phyloP scores from a whole-genome alignment of 768 basidiomycete genomes.

The Agaricus blazei region DNA sequence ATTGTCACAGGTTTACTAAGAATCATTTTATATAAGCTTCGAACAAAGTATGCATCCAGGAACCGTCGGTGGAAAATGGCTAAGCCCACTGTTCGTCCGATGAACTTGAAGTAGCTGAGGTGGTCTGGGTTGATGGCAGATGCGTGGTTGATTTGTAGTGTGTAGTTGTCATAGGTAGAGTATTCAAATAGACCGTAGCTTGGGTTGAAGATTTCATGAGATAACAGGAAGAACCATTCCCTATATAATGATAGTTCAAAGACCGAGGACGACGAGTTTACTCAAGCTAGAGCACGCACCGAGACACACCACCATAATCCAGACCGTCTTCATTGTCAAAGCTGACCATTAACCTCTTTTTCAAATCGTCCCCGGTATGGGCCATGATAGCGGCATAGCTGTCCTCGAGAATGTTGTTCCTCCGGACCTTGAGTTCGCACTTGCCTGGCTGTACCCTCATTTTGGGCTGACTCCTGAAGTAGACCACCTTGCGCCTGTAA shows the following conservation, averaged over 20 bases:
- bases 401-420: constrained; percentile 81
- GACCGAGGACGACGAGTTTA: constrained; percentile 8
- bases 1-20: constrained; percentile 54
- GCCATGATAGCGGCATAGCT: constrained; percentile 84
- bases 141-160: constrained; percentile 74
- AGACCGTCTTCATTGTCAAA: constrained; percentile 80
- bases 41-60: constrained; percentile 76
- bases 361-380: constrained; percentile 64
- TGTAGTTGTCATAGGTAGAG: constrained; percentile 75
- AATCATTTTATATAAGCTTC: constrained; percentile 79
- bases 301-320: constrained; percentile 74
- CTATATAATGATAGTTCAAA: constrained; percentile 25
- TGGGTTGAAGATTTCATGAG: constrained; percentile 80
- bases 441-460: constrained; percentile 75
- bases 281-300: constrained; percentile 31
- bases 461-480: constrained; percentile 88
- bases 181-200: constrained; percentile 82
- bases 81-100: constrained; percentile 67
- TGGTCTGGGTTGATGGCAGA: constrained; percentile 76
- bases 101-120: constrained; percentile 78
- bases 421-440: constrained; percentile 81
- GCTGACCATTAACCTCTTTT: constrained; percentile 64
- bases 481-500: constrained; percentile 86
- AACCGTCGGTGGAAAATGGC: constrained; percentile 77
- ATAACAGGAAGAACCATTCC: constrained; percentile 85